Conservation (phyloP, 495 filamentous ascomycete species). For the Chaetomidium leptoderma region DNA sequence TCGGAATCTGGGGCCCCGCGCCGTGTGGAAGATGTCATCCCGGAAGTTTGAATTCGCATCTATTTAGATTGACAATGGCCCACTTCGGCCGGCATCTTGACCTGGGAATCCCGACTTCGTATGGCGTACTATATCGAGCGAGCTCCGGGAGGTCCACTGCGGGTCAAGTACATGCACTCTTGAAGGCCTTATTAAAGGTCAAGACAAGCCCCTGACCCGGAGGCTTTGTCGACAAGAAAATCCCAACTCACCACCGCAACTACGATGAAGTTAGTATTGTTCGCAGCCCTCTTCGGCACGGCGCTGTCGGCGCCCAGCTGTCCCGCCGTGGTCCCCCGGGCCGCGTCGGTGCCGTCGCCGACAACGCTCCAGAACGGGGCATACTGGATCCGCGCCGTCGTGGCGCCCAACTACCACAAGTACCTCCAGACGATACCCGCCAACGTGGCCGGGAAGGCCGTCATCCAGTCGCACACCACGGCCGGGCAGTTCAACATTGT, state of each 20-base stretch:
- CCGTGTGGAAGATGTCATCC: background rate
- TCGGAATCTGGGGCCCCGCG: constrained; percentile 7
- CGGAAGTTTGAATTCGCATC: background rate
- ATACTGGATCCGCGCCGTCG: constrained; percentile 59
- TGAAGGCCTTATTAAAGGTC: background rate
- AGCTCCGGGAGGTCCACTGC: background rate
- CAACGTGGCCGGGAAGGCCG: constrained; percentile 45
- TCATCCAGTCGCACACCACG: constrained; percentile 50
- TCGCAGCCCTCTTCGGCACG: constrained; percentile 19
- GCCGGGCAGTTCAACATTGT: constrained; percentile 59
- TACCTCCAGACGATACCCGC: constrained; percentile 56
- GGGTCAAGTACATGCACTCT: background rate
- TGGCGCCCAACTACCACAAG: constrained; percentile 57
- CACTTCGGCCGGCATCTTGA: background rate
- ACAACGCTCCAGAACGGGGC: constrained; percentile 48
- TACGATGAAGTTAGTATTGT: constrained; percentile 15
- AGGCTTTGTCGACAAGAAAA: background rate
- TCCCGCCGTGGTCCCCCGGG: too few relatives aligned
- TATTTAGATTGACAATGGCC: constrained; percentile 2
- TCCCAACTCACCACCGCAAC: background rate
- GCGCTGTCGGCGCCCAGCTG: constrained; percentile 16
- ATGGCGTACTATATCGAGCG: too few relatives aligned
- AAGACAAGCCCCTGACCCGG: background rate
- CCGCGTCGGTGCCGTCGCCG: constrained; percentile 25
- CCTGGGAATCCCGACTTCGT: background rate